Evolutionary conservation across 768 basidiomycete genomes (phyloP).

Genomic region (Suillus tomentosus): DNA sequence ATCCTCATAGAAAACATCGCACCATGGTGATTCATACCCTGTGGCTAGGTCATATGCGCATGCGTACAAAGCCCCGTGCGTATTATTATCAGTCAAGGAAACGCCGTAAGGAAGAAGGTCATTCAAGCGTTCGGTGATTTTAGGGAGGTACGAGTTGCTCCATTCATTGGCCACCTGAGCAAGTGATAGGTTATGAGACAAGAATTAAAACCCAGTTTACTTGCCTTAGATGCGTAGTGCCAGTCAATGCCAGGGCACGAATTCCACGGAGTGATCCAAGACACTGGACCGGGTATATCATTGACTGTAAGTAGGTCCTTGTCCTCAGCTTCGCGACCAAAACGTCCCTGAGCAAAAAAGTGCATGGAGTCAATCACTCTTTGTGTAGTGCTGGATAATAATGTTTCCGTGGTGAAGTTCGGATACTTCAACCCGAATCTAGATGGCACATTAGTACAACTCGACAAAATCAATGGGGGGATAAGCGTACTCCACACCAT

Average conservation of each 20-base stretch:
- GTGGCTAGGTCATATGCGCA: conserved; percentile 45
- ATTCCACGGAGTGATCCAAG: conserved; percentile 45
- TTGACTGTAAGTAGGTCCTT: conserved; percentile 32
- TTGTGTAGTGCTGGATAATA: conserved; percentile 19
- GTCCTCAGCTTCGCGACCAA: conserved; percentile 33
- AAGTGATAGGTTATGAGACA: neutral
- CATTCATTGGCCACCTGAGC: conserved; percentile 29
- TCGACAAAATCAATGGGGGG: neutral
- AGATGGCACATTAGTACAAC: neutral
- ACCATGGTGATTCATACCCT: conserved; percentile 42
- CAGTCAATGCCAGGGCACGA: conserved; percentile 30
- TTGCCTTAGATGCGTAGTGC: conserved; percentile 12
- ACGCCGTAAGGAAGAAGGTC: conserved; percentile 33
- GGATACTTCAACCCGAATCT: conserved; percentile 29
- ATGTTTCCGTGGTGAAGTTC: conserved; percentile 19
- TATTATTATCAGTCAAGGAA: conserved; percentile 35
- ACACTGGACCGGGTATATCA: conserved; percentile 38
- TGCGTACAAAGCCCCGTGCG: conserved; percentile 44
- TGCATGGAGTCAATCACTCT: conserved; percentile 42
- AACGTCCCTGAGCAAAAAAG: conserved; percentile 43
- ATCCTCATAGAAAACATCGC: conserved; percentile 34
- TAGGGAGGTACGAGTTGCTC: conserved; percentile 36
- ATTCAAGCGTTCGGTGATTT: conserved; percentile 38
- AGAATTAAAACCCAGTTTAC: neutral
- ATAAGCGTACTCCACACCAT: conserved; percentile 37